Base-by-base conservation (phyloP, 2,329 filamentous ascomycete genomes). In the Alternaria sp. region DNA sequence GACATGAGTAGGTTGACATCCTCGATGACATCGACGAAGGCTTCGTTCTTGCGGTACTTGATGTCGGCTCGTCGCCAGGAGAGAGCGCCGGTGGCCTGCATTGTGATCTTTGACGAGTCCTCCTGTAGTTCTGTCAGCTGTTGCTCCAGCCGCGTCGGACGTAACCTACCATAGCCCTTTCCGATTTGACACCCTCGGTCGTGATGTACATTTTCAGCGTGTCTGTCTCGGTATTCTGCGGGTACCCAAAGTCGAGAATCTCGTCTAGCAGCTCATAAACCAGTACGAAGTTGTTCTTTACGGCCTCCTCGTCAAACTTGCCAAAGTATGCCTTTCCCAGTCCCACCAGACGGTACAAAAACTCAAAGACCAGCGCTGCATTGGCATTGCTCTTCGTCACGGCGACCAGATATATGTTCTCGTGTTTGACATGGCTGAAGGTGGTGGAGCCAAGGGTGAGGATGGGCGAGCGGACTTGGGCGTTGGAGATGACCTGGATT, bases 151-250 rank as follows among this genome's bases (percentile, higher is more conserved):
- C 18, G 9, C 10, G n/a, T 41, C 12, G 16, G 36, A 38, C 55
- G 49, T 36, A 10, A 18, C 28, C 10, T 78, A 78, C 80, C 81
- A 89, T 90, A 68, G 87, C 89, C 69, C 89, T 85, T 79, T 93
- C 93, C 32, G 93, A 96, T 81, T 97, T 97, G 81, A 99, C 94
- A 60, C 95, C 95, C 83, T 99, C 95, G 36, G 95, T 99, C 44
- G 96, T 99, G 76, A 99, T 99, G 85, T 99, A 99, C 94, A 98
- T 98, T 82, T 99, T 99, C 72, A 99, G 85, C 16, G 95, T 98
- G 79, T 99, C 95, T 55, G 94, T 97, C 82, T 99, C 95, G 65
- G 95, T 99, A 80, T 98, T 98, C 80, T 99, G 95, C 34, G 95
- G 95, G 79, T 99, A 99, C 65, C 95, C 95, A 81, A 99, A 99